Conservation (phyloP, 805 yeast genomes). For the Cyberlindnera veronae region DNA sequence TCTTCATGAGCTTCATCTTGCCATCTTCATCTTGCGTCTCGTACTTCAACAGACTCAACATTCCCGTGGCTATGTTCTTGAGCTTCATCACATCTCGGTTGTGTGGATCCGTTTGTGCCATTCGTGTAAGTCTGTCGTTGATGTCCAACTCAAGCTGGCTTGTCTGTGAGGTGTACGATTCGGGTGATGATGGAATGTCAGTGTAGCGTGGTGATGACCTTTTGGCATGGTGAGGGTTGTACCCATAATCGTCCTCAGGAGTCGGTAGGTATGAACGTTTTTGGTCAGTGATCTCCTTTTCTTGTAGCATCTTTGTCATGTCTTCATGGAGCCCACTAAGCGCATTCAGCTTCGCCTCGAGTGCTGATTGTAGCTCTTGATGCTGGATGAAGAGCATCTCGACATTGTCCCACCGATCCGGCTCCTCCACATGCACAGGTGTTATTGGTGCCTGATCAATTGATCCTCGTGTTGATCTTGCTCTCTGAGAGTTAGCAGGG, state of each 20-base stretch:
- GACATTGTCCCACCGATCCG: conserved; percentile 2
- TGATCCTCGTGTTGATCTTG: not conserved
- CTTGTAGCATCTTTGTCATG: conserved; percentile 3
- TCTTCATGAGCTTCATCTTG: conserved; percentile 11
- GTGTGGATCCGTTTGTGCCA: conserved; percentile 12
- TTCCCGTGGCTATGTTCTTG: conserved; percentile 15
- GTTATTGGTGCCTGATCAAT: not conserved
- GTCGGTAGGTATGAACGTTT: conserved; percentile 16
- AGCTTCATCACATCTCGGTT: conserved; percentile 18
- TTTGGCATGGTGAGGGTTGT: not conserved
- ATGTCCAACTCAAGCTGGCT: conserved; percentile 23
- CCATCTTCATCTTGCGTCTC: conserved; percentile 14
- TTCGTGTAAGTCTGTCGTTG: conserved; percentile 12
- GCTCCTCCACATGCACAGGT: not conserved
- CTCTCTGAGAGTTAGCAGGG: not conserved
- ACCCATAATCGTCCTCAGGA: conserved; percentile 16
- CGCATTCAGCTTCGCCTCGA: conserved; percentile 3
- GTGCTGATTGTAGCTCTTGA: conserved; percentile 5
- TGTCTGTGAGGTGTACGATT: conserved; percentile 14
- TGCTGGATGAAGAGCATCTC: conserved; percentile 5
- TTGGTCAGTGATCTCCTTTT: not conserved
- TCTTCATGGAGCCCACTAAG: conserved; percentile 4
- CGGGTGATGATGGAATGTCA: conserved; percentile 25
- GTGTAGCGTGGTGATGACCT: not conserved
- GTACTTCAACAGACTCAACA: conserved; percentile 18